Evolutionary conservation across 2,329 filamentous ascomycete species (phyloP).

Genomic region (Aspergillus terreus): DNA sequence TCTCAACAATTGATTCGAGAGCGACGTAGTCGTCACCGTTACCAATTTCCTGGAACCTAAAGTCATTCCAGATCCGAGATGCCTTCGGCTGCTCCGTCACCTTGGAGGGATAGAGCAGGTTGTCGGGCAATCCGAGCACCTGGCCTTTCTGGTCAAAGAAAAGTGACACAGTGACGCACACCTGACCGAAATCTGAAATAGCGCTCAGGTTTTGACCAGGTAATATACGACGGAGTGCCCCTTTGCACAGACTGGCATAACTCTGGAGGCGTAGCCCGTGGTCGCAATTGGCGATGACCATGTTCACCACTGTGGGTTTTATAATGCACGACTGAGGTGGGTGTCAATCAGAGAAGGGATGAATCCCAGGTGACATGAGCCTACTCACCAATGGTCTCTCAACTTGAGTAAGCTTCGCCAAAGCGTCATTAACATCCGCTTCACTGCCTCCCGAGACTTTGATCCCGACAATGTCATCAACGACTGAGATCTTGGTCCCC

Average conservation of each 20-base stretch:
- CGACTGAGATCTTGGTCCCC: constrained; percentile 22
- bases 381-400: constrained; percentile 26
- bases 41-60: constrained; percentile 30
- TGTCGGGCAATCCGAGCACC: constrained; percentile 10
- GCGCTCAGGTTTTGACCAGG: constrained; percentile 14
- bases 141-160: constrained; percentile 15
- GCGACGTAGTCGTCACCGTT: constrained; percentile 19
- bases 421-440: constrained; percentile 25
- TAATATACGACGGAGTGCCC: constrained; percentile 20
- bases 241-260: constrained; percentile 17
- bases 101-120: constrained; percentile 15
- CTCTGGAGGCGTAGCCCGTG: constrained; percentile 15
- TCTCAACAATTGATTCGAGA: constrained; percentile 13
- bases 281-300: constrained; percentile 11
- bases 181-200: constrained; percentile 15
- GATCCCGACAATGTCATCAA: constrained; percentile 20
- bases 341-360: constrained; percentile 2
- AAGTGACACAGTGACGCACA: constrained; percentile 21
- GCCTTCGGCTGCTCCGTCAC: constrained; percentile 16
- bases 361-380: neutral
- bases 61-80: constrained; percentile 30
- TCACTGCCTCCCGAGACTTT: constrained; percentile 20
- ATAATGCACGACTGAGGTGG: constrained; percentile 15
- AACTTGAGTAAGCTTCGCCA: constrained; percentile 24
- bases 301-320: constrained; percentile 16